Evolutionary conservation across 1,284 basidiomycete species (phyloP).

Genomic region (Violaceomyces palustris): DNA sequence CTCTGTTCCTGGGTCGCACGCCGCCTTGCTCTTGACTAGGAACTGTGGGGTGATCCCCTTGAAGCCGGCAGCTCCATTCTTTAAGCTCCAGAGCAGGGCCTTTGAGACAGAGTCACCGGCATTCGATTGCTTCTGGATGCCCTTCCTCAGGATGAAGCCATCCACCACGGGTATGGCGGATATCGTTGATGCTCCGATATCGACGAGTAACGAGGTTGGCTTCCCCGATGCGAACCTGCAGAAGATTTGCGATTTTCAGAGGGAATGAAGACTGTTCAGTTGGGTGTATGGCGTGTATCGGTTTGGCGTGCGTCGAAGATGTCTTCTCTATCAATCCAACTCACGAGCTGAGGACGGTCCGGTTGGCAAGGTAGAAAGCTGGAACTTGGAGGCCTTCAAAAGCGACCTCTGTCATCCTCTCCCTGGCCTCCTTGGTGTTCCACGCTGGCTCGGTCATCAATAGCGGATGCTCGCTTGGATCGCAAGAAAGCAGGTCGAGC

Average conservation of each 20-base stretch:
- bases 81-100: constrained; percentile 35
- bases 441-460: constrained; percentile 93
- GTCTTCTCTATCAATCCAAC: too few species aligned
- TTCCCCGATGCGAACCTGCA: constrained; percentile 94
- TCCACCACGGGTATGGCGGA: constrained; percentile 94
- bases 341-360: constrained; percentile 91
- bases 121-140: constrained; percentile 56
- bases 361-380: constrained; percentile 94
- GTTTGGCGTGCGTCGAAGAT: too few species aligned
- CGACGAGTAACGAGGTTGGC: constrained; percentile 88
- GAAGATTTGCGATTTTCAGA: constrained; percentile 57
- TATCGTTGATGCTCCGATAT: constrained; percentile 80
- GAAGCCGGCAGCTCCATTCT: constrained; percentile 13
- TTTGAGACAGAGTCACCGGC: constrained; percentile 34
- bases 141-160: constrained; percentile 94
- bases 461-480: constrained; percentile 73
- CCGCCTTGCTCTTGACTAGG: constrained; percentile 71
- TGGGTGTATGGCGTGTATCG: too few species aligned
- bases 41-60: constrained; percentile 61
- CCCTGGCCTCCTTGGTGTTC: constrained; percentile 83
- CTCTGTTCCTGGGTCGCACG: constrained; percentile 63
- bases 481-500: constrained; percentile 27
- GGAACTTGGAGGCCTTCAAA: constrained; percentile 93
- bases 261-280: too few species aligned
- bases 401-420: constrained; percentile 90